Evolutionary conservation across 306 rosid genomes (phyloP), one percentile per base, ranked within the genome.

Genomic region (Carpinus viminea): DNA sequence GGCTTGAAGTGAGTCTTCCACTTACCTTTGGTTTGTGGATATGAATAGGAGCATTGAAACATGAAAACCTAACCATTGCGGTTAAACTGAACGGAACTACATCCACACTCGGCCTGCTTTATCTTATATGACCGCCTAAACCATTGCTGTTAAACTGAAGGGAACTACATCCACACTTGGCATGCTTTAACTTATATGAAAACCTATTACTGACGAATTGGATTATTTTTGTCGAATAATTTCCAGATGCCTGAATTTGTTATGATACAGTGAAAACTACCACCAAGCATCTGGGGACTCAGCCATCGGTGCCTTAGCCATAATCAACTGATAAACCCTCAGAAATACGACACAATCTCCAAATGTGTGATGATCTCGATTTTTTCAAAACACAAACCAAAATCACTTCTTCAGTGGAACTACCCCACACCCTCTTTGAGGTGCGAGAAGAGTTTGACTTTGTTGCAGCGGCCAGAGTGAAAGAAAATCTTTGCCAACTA

Each of bases 381-480:
- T 90, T 85, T 74, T 90, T 79, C 56, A 85, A 62, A 81, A 89
- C 93, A 79, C 88, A 85, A 76, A 85, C 87, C 71, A 76, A 77
- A 79, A 84, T 90, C 76, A 88, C 90, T 88, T 88, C 83, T 80
- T 83, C 90, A 83, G 74, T 79, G 15, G 72, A 38, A 82, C 85
- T 91, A 74, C 91, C 97, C 99, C 99, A 90, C 99, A 95, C 98
- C 99, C 90, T 87, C 76, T 73, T 86, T 72, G 86, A 90, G 99
- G 99, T 87, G 99, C 89, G 99, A 95, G 99, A 88, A 83, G 79
- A 76, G 36, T 80, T 83, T 34, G 83, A 82, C 24, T 79, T 81
- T 65, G 76, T 82, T 86, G 89, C 61, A 89, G 93, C 99, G 87
- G 99, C 99, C 99, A 95, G 99, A 95, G 96, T 95, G 98, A 82